phyloP scores from a whole-genome alignment of 768 basidiomycete species.

The Rhodotorula toruloides region DNA sequence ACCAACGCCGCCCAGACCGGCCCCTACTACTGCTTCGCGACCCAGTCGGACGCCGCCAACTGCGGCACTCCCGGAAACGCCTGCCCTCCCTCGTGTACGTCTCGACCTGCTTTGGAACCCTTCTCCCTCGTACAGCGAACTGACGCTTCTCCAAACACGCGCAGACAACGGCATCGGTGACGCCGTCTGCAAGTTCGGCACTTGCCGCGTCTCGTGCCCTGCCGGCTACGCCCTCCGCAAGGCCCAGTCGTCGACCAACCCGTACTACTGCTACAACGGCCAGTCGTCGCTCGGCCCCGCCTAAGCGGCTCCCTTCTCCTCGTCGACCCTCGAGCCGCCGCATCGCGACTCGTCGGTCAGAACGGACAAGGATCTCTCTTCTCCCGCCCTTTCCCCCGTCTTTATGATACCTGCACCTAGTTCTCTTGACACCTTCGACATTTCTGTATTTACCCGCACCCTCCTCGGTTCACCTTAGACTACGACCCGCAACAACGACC shows the following conservation, averaged over 20 bases:
- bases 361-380: no score
- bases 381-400: no score
- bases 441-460: no score
- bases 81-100: conserved; percentile 29
- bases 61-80: conserved; percentile 22
- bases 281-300: conserved; percentile 3
- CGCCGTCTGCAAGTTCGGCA: conserved; percentile 4
- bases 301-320: no score
- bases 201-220: conserved; percentile 25
- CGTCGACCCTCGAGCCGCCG: neutral
- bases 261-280: conserved; percentile 35
- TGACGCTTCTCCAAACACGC: neutral
- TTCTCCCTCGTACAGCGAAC: neutral
- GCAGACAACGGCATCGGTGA: conserved; percentile 29
- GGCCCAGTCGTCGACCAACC: conserved; percentile 18
- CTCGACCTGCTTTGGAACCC: no score
- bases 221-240: conserved; percentile 11
- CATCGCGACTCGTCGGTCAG: no score
- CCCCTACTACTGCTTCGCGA: conserved; percentile 12
- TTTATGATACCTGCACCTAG: no score
- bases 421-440: no score
- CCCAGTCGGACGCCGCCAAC: conserved; percentile 7
- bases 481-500: no score
- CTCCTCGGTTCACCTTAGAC: no score
- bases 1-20: neutral